These are phyloP conservation scores for Tetrahymena borealis DNA, from an alignment of 73 alveolate species.

Conservation along the genomic window DNA sequence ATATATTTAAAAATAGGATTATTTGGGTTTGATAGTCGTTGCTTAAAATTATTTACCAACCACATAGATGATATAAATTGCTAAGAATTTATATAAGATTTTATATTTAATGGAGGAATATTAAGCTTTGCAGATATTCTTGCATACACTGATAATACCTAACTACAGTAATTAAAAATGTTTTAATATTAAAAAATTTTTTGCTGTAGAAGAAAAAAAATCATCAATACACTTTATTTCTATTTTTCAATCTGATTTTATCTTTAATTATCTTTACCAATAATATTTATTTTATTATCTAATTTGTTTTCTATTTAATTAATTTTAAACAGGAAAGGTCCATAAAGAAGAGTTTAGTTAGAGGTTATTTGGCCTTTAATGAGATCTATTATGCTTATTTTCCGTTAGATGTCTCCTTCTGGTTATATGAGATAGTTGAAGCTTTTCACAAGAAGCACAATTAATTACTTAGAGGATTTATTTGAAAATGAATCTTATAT, in stretches of 20 bases:
- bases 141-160: background rate
- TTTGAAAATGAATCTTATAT: background rate
- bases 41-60: background rate
- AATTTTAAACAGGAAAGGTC: slow-evolving; percentile 2
- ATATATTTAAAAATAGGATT: no score
- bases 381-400: background rate
- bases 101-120: background rate
- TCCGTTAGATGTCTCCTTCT: background rate
- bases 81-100: background rate
- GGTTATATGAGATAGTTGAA: background rate
- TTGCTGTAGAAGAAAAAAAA: background rate
- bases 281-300: no score
- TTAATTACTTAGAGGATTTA: background rate
- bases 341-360: background rate
- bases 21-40: background rate
- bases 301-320: no score
- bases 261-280: no score
- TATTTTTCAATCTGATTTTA: no score
- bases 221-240: no score
- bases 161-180: no score
- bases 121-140: background rate
- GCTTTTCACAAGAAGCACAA: background rate
- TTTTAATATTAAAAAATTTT: no score
- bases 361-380: background rate
- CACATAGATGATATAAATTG: background rate